These are phyloP conservation scores for Trametes villosa DNA, from an alignment of 768 basidiomycete species.

Conservation along the genomic window DNA sequence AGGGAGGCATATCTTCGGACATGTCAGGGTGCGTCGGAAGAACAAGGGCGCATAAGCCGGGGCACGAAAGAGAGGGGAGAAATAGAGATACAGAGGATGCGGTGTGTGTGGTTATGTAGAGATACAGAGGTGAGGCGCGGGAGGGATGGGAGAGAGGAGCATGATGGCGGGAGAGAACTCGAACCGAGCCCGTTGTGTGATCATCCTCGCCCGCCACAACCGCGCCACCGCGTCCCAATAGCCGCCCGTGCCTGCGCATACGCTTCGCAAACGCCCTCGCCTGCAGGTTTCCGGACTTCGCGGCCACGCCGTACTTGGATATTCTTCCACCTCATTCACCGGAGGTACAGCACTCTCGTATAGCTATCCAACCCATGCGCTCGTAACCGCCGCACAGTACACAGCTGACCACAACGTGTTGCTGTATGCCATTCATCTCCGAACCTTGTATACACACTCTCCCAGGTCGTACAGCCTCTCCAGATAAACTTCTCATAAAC, in stretches of 20 bases:
- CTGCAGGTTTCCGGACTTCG: no score
- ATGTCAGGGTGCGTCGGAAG: constrained; percentile 11
- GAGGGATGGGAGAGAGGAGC: no score
- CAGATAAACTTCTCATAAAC: not conserved
- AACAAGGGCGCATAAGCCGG: constrained; percentile 3
- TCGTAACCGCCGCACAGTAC: not conserved
- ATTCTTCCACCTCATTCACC: not conserved
- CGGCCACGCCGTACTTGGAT: no score
- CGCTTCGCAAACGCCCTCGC: not conserved
- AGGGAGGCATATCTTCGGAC: constrained; percentile 38
- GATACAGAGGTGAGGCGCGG: not conserved
- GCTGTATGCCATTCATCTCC: not conserved
- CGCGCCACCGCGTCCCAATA: not conserved
- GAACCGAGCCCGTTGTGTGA: not conserved
- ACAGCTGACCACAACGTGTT: constrained; percentile 2
- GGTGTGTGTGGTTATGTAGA: not conserved
- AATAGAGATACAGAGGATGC: constrained; percentile 3
- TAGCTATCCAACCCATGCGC: not conserved
- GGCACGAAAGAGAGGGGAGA: not conserved
- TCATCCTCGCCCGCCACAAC: constrained; percentile 7
- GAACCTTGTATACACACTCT: no score
- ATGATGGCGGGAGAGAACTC: not conserved
- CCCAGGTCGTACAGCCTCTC: no score
- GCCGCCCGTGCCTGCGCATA: not conserved
- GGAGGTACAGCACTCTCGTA: not conserved